Evolutionary conservation across 2,329 filamentous ascomycete species (phyloP).

Genomic region (Exserohilum turcica): DNA sequence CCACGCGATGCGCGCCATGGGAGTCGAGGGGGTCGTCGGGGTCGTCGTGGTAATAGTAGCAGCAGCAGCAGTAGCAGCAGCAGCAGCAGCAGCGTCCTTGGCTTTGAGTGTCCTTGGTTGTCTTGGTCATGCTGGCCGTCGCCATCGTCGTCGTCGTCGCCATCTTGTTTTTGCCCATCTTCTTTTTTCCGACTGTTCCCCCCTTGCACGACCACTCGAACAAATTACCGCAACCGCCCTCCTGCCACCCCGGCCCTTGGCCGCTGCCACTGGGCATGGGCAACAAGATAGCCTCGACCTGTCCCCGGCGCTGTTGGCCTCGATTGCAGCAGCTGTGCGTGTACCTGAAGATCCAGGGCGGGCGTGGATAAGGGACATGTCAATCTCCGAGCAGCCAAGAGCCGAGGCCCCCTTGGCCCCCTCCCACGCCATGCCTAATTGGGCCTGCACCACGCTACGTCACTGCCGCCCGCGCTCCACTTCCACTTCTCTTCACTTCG

Average conservation of each 20-base stretch:
- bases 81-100: background rate
- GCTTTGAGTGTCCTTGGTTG: too few relatives aligned
- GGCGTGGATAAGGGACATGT: constrained; percentile 8
- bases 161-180: constrained; percentile 15
- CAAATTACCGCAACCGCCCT: constrained; percentile 1
- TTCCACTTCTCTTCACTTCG: background rate
- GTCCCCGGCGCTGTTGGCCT: constrained; percentile 7
- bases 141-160: too few relatives aligned
- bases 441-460: constrained; percentile 6
- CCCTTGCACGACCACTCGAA: background rate
- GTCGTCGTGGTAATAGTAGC: too few relatives aligned
- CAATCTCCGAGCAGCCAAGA: constrained; percentile 16
- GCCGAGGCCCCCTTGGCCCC: constrained; percentile 19
- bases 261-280: constrained; percentile 6
- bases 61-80: background rate
- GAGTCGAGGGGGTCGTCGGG: too few relatives aligned
- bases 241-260: constrained; percentile 20
- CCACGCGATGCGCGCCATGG: too few relatives aligned
- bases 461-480: constrained; percentile 1
- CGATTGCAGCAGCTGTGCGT: constrained; percentile 1
- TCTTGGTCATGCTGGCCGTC: too few relatives aligned
- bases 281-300: constrained; percentile 3
- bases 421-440: constrained; percentile 4
- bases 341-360: constrained; percentile 13
- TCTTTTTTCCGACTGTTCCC: constrained; percentile 7